Evolutionary conservation across 495 filamentous ascomycete species (phyloP).

Genomic region (Xylona heveae): DNA sequence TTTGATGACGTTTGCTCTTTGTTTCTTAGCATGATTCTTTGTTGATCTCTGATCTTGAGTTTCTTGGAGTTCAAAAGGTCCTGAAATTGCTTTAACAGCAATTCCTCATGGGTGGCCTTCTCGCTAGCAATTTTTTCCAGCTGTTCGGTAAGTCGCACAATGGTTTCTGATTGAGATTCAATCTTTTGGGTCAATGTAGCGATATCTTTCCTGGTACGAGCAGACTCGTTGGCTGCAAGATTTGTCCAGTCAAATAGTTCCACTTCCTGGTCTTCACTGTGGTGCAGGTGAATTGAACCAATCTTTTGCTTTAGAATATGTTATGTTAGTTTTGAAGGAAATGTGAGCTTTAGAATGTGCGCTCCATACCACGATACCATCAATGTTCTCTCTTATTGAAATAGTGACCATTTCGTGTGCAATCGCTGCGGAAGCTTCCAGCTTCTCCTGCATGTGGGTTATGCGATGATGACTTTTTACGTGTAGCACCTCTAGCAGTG

Average conservation of each 20-base stretch:
- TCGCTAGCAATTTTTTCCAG: slow-evolving; percentile 6
- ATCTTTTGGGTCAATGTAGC: neutral
- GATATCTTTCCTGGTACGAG: neutral
- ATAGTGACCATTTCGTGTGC: slow-evolving; percentile 1
- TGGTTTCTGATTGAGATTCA: slow-evolving; percentile 2
- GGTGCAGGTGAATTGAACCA: slow-evolving; percentile 4
- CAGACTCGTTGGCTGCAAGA: neutral
- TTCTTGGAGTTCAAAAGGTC: slow-evolving; percentile 7
- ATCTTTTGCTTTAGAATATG: slow-evolving; percentile 3
- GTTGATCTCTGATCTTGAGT: slow-evolving; percentile 7
- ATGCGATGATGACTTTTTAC: too few relatives aligned
- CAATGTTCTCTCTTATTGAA: slow-evolving; percentile 4
- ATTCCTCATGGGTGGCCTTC: slow-evolving; percentile 5
- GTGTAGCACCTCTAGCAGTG: too few relatives aligned
- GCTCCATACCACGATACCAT: slow-evolving; percentile 4
- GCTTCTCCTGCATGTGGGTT: too few relatives aligned
- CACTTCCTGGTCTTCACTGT: slow-evolving; percentile 4
- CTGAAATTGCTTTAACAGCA: slow-evolving; percentile 5
- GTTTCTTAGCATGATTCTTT: slow-evolving; percentile 3
- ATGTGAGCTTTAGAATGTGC: neutral
- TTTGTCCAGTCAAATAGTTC: slow-evolving; percentile 7
- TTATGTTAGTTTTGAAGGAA: neutral
- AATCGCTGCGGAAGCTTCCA: too few relatives aligned
- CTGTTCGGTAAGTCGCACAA: slow-evolving; percentile 4
- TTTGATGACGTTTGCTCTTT: neutral